Evolutionary conservation across 1,284 basidiomycete species (phyloP).

Genomic region (Megacollybia platyphylla): DNA sequence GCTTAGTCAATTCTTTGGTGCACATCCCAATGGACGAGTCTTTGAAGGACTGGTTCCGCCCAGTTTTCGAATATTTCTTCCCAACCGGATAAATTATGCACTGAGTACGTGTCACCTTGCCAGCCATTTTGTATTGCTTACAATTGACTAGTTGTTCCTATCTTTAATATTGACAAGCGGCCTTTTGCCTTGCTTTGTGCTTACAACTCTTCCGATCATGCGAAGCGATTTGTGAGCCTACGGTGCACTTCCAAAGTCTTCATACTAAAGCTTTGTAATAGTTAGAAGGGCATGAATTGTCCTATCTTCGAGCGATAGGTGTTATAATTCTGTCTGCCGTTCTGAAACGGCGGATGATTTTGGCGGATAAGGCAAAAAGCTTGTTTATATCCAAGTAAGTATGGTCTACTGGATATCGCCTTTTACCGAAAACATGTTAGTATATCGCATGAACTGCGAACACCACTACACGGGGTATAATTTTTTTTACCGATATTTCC

Average conservation of each 20-base stretch:
- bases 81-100: constrained; percentile 72
- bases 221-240: constrained; percentile 61
- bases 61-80: constrained; percentile 69
- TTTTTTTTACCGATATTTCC: constrained; percentile 4
- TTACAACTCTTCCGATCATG: constrained; percentile 73
- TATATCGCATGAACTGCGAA: constrained; percentile 89
- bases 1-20: constrained; percentile 64
- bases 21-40: constrained; percentile 73
- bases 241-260: not conserved
- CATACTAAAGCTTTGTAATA: constrained; percentile 21
- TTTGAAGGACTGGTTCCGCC: constrained; percentile 75
- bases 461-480: constrained; percentile 74
- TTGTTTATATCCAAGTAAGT: constrained; percentile 81
- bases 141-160: constrained; percentile 57
- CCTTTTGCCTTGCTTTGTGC: constrained; percentile 90
- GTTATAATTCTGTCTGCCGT: constrained; percentile 93
- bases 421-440: constrained; percentile 23
- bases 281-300: constrained; percentile 87
- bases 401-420: not conserved
- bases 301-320: constrained; percentile 84
- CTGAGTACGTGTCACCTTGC: constrained; percentile 41
- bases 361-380: constrained; percentile 89
- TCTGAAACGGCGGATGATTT: constrained; percentile 83
- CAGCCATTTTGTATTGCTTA: not conserved
- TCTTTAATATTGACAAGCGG: constrained; percentile 88